phyloP scores from a whole-genome alignment of 257 asterid species.

The Gentiana macrophylla region DNA sequence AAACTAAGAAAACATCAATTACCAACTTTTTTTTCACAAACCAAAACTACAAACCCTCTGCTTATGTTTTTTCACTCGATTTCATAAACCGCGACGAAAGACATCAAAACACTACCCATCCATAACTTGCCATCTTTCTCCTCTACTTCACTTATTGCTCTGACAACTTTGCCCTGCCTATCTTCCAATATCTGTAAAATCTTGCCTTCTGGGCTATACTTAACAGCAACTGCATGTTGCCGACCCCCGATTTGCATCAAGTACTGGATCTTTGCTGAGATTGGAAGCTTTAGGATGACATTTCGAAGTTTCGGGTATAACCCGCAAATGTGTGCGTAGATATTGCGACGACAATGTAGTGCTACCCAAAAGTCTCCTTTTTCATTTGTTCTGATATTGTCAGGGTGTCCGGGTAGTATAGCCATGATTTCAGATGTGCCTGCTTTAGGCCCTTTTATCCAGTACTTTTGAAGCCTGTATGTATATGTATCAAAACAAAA shows the following conservation, averaged over 20 bases:
- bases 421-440: constrained; percentile 63
- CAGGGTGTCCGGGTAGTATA: constrained; percentile 69
- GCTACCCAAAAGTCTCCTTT: constrained; percentile 93
- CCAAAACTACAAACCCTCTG: not conserved
- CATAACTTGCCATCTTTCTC: constrained; percentile 91
- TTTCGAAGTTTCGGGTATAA: constrained; percentile 38
- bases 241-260: constrained; percentile 74
- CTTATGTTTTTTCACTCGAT: constrained; percentile 16
- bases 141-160: constrained; percentile 78
- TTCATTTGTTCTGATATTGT: constrained; percentile 68
- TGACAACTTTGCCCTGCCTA: constrained; percentile 70
- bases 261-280: constrained; percentile 51
- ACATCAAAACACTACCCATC: constrained; percentile 90
- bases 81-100: constrained; percentile 62
- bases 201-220: constrained; percentile 79
- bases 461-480: constrained; percentile 61
- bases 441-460: constrained; percentile 81
- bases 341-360: constrained; percentile 56
- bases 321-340: constrained; percentile 44
- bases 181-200: constrained; percentile 60
- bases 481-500: not conserved
- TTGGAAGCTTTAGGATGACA: constrained; percentile 62
- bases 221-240: constrained; percentile 44
- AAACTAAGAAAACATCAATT: too few species aligned
- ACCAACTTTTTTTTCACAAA: too few species aligned